A percentile compares a stretch with the other conserved stretches of the same genome.
Conservation (phyloP, 176 grass and related monocot genomes). For the Tillandsia leiboldiana region DNA sequence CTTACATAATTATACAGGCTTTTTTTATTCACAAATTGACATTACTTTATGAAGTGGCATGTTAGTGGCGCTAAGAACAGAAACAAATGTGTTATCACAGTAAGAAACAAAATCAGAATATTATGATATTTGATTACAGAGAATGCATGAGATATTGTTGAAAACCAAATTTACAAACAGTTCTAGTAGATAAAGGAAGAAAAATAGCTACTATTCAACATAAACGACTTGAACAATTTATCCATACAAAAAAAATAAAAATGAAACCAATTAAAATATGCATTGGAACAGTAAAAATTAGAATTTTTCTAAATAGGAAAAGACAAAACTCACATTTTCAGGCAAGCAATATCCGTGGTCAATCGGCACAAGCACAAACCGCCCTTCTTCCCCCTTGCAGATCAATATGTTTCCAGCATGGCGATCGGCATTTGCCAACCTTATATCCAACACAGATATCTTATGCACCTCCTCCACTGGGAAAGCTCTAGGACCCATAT, state of each 20-base stretch:
- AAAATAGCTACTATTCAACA: too few species aligned
- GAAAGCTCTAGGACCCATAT: slow-evolving; percentile 51
- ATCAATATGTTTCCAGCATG: slow-evolving; percentile 71
- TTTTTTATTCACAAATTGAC: too few species aligned
- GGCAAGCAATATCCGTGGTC: slow-evolving; percentile 91
- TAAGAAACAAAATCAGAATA: too few species aligned
- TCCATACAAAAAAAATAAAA: not conserved
- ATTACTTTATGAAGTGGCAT: too few species aligned
- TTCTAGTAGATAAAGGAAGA: too few species aligned
- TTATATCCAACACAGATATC: slow-evolving; percentile 71
- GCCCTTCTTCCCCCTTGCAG: slow-evolving; percentile 27
- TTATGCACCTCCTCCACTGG: slow-evolving; percentile 68
- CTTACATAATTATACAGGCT: too few species aligned
- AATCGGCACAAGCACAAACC: slow-evolving; percentile 52
- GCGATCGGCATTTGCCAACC: slow-evolving; percentile 75
- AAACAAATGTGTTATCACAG: too few species aligned
- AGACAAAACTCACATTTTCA: slow-evolving; percentile 42
- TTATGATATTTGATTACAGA: too few species aligned
- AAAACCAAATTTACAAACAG: too few species aligned
- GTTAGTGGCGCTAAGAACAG: too few species aligned
- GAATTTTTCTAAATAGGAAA: not conserved
- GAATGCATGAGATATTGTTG: too few species aligned
- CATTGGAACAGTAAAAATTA: not conserved
- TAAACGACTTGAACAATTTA: too few species aligned
- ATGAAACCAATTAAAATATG: not conserved